Conservation (phyloP, 495 filamentous ascomycete species). For the Tuber magnatum region DNA sequence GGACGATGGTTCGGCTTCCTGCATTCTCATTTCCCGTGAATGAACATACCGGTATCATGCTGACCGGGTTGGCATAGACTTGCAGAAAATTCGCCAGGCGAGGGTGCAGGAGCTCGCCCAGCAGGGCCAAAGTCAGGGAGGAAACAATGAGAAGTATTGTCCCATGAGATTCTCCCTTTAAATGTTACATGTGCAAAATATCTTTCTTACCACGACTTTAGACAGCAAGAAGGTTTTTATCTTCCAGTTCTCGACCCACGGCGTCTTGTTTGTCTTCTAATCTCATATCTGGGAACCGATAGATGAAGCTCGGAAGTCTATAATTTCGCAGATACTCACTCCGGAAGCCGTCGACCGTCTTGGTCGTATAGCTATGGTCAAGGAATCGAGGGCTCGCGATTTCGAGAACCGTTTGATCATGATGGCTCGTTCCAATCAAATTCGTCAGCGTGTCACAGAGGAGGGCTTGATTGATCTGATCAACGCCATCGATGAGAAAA, state of each 20-base stretch:
- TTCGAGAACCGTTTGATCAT: constrained; percentile 89
- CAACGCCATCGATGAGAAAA: constrained; percentile 67
- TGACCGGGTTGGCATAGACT: constrained; percentile 19
- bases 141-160: constrained; percentile 29
- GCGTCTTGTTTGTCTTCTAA: not conserved
- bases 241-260: not conserved
- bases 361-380: constrained; percentile 89
- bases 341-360: constrained; percentile 90
- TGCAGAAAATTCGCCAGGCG: constrained; percentile 39
- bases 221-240: constrained; percentile 34
- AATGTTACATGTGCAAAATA: not conserved
- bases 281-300: not conserved
- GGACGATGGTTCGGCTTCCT: constrained; percentile 31
- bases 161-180: constrained; percentile 1
- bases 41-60: not conserved
- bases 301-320: constrained; percentile 64
- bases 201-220: not conserved
- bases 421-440: constrained; percentile 78
- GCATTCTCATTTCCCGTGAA: not conserved
- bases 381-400: constrained; percentile 80
- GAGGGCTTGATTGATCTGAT: constrained; percentile 87
- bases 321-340: constrained; percentile 85
- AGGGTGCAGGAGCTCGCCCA: constrained; percentile 35
- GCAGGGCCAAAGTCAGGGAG: constrained; percentile 22
- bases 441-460: constrained; percentile 82